Evolutionary conservation across 2,329 filamentous ascomycete species (phyloP).

Genomic region (Talaromyces funiculosus): DNA sequence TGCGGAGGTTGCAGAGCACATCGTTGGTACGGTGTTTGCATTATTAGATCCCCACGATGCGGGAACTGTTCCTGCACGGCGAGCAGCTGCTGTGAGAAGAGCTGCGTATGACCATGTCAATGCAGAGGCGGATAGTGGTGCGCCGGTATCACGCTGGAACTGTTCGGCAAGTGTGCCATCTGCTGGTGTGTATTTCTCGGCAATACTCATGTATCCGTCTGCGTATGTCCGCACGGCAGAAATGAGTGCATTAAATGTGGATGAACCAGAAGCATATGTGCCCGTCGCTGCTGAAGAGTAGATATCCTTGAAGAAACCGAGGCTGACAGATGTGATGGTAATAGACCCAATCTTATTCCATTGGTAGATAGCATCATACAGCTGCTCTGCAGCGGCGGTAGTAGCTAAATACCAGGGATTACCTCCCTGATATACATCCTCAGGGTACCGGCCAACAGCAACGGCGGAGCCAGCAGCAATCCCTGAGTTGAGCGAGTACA

Average conservation of each 20-base stretch:
- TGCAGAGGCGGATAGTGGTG: slow-evolving; percentile 30
- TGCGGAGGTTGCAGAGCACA: slow-evolving; percentile 22
- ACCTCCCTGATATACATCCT: slow-evolving; percentile 69
- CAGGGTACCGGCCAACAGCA: slow-evolving; percentile 61
- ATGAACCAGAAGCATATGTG: slow-evolving; percentile 63
- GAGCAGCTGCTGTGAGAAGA: slow-evolving; percentile 28
- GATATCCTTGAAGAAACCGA: slow-evolving; percentile 66
- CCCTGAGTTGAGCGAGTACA: slow-evolving; percentile 65
- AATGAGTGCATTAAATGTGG: slow-evolving; percentile 43
- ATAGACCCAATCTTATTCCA: slow-evolving; percentile 63
- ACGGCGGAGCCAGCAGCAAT: slow-evolving; percentile 55
- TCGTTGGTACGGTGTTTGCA: slow-evolving; percentile 17
- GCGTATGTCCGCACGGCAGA: slow-evolving; percentile 58
- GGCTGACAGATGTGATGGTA: slow-evolving; percentile 58
- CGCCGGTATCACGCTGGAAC: slow-evolving; percentile 30
- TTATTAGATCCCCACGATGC: slow-evolving; percentile 20
- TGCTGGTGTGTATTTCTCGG: slow-evolving; percentile 23
- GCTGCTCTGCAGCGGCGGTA: slow-evolving; percentile 68
- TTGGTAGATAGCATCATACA: slow-evolving; percentile 68
- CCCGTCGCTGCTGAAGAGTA: slow-evolving; percentile 53
- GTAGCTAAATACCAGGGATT: slow-evolving; percentile 78
- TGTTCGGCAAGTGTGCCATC: slow-evolving; percentile 32
- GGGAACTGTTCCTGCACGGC: slow-evolving; percentile 19
- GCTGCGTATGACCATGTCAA: slow-evolving; percentile 41
- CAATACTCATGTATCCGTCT: slow-evolving; percentile 48